Evolutionary conservation across 306 rosid species (phyloP).

Genomic region (Vigna angularis): DNA sequence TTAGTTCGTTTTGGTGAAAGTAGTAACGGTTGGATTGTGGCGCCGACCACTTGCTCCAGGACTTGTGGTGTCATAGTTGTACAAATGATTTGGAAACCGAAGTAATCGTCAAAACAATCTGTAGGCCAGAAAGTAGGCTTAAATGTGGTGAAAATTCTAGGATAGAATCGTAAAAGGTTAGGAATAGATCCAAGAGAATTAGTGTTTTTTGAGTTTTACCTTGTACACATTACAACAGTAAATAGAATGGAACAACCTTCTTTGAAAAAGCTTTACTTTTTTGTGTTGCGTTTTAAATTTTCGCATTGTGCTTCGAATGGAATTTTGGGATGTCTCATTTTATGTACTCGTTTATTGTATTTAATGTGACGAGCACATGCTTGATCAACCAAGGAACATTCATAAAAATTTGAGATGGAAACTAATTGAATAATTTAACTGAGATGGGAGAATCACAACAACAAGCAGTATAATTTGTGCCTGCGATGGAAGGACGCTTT

Average conservation of each 20-base stretch:
- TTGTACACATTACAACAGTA: conserved; percentile 66
- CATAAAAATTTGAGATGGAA: too few species aligned
- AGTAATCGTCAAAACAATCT: conserved; percentile 28
- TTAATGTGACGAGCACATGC: too few species aligned
- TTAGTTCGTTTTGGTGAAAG: conserved; percentile 36
- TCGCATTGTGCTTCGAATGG: neutral
- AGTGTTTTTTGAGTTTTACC: conserved; percentile 43
- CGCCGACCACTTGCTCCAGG: conserved; percentile 30
- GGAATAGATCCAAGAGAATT: conserved; percentile 48
- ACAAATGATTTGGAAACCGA: conserved; percentile 30
- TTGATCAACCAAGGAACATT: too few species aligned
- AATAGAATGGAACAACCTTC: conserved; percentile 45
- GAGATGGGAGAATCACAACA: too few species aligned
- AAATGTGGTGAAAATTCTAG: conserved; percentile 42
- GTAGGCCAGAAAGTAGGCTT: conserved; percentile 47
- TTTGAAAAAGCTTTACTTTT: conserved; percentile 27
- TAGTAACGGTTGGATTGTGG: conserved; percentile 26
- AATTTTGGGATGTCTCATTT: too few species aligned
- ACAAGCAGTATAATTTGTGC: too few species aligned
- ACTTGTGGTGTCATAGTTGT: conserved; percentile 44
- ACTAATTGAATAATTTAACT: too few species aligned
- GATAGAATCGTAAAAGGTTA: conserved; percentile 39
- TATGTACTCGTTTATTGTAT: neutral
- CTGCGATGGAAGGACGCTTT: too few species aligned
- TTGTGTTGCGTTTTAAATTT: conserved; percentile 4